Base-by-base conservation (phyloP, 768 basidiomycete genomes). In the Amanita pseudoporphyria region DNA sequence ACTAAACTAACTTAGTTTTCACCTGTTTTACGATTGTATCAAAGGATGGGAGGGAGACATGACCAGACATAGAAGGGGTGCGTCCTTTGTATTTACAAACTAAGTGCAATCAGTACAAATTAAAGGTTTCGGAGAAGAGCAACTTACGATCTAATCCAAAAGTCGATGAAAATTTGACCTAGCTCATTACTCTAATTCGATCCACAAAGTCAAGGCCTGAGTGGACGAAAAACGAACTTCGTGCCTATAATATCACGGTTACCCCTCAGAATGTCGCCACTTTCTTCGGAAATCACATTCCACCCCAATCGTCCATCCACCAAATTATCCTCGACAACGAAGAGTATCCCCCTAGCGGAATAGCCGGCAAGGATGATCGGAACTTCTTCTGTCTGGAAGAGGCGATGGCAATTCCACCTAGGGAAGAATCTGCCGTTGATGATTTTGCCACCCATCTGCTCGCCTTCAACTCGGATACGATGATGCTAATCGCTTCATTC, bases 211-310 rank as follows among this genome's bases (percentile, higher is more conserved):
- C 32, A 13, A 13, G 33, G 14, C 5, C 10, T 21, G 19, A 38
- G 2, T 47, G 45, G 45, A 28, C 12, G 37, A 26, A 3, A 21
- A 33, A 36, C 32, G 32, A 47, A 6, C 30, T 47, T 12, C 10
- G 9, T 1, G 45, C 45, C 9, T 47, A 22, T 32, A 47, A 47
- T 26, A 47, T 47, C 45, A 7, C 4, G 14, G 37, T 38, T 5
- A 26, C n/a, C n/a, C 18, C 14, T 10, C 19, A 7, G 21, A 32
- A 47, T 47, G 37, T 26, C n/a, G 32, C 31, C 5, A 36, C 45
- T 36, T 47, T 47, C 32, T 47, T 47, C 24, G 45, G 45, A 24
- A 24, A 35, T 36, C 32, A 31, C 32, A 36, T 22, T n/a, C 32
- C 36, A 1, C 45, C 45, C 9, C 19, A 47, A 5, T 32, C 45